Evolutionary conservation across 805 yeast genomes (phyloP).

Genomic region (Pichia paraexigua): DNA sequence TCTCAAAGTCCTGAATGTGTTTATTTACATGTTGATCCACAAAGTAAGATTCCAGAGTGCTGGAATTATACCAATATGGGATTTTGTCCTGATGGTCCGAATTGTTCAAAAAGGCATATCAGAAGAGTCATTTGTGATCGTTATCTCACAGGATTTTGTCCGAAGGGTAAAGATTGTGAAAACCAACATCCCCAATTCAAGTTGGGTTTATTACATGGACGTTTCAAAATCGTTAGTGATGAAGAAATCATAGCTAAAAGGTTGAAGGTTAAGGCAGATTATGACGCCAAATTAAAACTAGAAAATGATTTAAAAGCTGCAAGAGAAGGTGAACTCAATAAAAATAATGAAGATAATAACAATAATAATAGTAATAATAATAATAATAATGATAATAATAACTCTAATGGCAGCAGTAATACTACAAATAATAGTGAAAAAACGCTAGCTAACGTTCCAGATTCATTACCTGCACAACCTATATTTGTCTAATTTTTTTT

Average conservation of each 20-base stretch:
- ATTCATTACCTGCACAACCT: neutral
- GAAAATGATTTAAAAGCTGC: constrained; percentile 4
- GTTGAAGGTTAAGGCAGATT: constrained; percentile 12
- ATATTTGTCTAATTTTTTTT: neutral
- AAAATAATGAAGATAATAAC: neutral
- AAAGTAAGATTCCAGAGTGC: constrained; percentile 81
- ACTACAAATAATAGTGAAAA: neutral
- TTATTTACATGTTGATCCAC: constrained; percentile 86
- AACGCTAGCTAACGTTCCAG: neutral
- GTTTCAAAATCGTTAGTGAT: constrained; percentile 38
- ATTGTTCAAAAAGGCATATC: constrained; percentile 74
- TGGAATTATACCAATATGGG: constrained; percentile 71
- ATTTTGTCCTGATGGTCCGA: constrained; percentile 88
- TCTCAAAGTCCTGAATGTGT: constrained; percentile 92
- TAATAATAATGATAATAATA: neutral
- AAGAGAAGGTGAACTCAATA: neutral
- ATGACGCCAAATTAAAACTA: constrained; percentile 1
- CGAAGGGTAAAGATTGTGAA: constrained; percentile 73
- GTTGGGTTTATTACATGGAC: constrained; percentile 33
- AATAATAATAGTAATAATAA: neutral
- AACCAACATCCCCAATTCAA: constrained; percentile 79
- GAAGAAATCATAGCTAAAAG: constrained; percentile 26
- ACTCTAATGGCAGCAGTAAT: neutral
- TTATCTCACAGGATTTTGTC: constrained; percentile 88
- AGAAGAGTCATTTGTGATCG: constrained; percentile 69